A percentile compares a stretch with the other conserved stretches of the same genome.
phyloP scores from a whole-genome alignment of 225 moss, liverwort and hornwort genomes.

The Marchantia polymorpha region DNA sequence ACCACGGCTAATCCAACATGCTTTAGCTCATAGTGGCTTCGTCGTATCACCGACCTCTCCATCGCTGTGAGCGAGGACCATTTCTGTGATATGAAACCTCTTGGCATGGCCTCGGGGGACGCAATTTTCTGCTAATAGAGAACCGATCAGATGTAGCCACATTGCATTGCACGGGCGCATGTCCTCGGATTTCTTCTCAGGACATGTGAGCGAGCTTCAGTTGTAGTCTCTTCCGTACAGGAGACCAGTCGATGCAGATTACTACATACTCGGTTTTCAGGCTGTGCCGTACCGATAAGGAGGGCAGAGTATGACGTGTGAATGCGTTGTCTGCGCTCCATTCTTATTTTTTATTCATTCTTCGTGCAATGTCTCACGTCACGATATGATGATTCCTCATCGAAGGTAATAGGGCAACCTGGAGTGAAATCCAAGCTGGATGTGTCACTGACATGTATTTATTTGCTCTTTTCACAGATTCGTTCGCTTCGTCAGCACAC shows the following conservation, averaged over 20 bases:
- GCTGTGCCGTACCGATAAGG: neutral
- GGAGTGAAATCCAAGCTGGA: no score
- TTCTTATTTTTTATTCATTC: no score
- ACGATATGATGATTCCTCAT: no score
- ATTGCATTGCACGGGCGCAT: neutral
- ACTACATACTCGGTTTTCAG: neutral
- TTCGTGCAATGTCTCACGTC: no score
- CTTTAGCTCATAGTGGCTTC: neutral
- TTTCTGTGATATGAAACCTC: no score
- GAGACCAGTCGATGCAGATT: neutral
- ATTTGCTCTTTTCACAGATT: conserved; percentile 62
- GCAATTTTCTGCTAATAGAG: neutral
- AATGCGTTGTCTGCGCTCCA: no score
- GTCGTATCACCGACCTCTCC: neutral
- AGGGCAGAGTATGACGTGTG: no score
- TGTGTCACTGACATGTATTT: neutral
- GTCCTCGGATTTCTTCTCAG: neutral
- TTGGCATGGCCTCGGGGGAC: no score
- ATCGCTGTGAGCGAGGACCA: neutral
- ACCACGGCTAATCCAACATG: neutral
- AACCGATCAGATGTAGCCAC: neutral
- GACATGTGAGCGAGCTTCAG: neutral
- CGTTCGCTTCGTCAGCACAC: conserved; percentile 94
- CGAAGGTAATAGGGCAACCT: no score
- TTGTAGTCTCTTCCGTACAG: neutral